A percentile compares a stretch with the other conserved stretches of the same genome.
phyloP scores from a whole-genome alignment of 2,329 filamentous ascomycete genomes.

The Pseudogymnoascus sp. region DNA sequence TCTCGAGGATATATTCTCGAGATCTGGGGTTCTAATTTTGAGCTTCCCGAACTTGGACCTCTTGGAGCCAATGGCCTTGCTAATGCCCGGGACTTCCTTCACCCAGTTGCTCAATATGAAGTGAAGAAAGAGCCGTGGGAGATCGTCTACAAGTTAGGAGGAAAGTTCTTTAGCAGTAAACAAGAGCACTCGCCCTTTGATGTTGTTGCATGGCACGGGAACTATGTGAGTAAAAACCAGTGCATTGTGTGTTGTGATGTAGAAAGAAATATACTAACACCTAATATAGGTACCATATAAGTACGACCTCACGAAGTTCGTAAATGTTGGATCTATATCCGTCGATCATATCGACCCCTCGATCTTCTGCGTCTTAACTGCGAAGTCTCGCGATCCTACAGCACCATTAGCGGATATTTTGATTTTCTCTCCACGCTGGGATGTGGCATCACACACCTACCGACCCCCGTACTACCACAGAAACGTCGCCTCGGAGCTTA shows the following conservation, averaged over 20 bases:
- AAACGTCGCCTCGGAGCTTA: constrained; percentile 43
- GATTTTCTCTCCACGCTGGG: constrained; percentile 61
- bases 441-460: constrained; percentile 52
- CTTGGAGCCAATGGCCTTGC: constrained; percentile 58
- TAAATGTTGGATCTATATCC: constrained; percentile 51
- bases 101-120: constrained; percentile 47
- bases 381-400: constrained; percentile 45
- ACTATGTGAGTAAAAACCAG: constrained; percentile 23
- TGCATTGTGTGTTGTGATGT: constrained; percentile 30
- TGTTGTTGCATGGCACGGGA: constrained; percentile 70
- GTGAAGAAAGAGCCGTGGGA: constrained; percentile 38
- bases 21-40: constrained; percentile 55
- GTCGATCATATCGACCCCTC: constrained; percentile 61
- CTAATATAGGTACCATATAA: constrained; percentile 40
- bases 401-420: constrained; percentile 57
- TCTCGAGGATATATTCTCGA: constrained; percentile 59
- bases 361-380: constrained; percentile 59
- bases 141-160: constrained; percentile 58
- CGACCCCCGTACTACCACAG: constrained; percentile 52
- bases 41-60: constrained; percentile 57
- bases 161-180: constrained; percentile 52
- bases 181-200: constrained; percentile 71
- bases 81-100: constrained; percentile 57
- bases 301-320: constrained; percentile 49
- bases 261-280: constrained; percentile 14